These are phyloP conservation scores for Nicotiana paniculata DNA, from an alignment of 257 asterid genomes.

Conservation along the genomic window DNA sequence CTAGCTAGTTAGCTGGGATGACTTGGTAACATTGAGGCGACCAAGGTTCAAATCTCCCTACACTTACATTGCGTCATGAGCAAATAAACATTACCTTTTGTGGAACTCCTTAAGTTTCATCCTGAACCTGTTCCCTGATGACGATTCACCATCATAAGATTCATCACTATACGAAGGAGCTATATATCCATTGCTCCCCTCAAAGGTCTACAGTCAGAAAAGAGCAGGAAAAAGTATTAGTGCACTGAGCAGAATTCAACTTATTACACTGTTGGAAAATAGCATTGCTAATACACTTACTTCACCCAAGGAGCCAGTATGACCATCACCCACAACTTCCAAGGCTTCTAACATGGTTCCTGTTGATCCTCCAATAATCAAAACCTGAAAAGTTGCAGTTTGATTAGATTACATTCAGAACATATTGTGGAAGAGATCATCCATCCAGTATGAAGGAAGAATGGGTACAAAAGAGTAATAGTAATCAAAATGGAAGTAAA, in stretches of 20 bases:
- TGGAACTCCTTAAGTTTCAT: constrained; percentile 91
- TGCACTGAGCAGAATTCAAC: neutral
- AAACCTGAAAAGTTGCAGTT: constrained; percentile 46
- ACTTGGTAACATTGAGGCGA: neutral
- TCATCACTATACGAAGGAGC: constrained; percentile 64
- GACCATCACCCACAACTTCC: constrained; percentile 84
- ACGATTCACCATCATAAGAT: constrained; percentile 64
- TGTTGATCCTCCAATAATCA: constrained; percentile 97
- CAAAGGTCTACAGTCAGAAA: constrained; percentile 53
- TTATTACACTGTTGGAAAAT: neutral
- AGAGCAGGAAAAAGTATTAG: neutral
- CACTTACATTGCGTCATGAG: neutral
- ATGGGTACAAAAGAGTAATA: neutral
- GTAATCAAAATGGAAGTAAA: neutral
- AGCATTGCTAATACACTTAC: constrained; percentile 39
- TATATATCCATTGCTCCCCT: constrained; percentile 58
- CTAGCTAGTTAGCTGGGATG: neutral
- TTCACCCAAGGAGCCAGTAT: constrained; percentile 59
- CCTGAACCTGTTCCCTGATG: constrained; percentile 83
- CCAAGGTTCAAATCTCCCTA: neutral
- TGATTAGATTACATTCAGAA: neutral
- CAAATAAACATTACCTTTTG: constrained; percentile 41
- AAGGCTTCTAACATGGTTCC: constrained; percentile 98
- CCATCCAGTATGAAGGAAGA: neutral
- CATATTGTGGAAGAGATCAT: neutral